Conservation (phyloP, 306 rosid genomes). For the Ochetophila trinervis region DNA sequence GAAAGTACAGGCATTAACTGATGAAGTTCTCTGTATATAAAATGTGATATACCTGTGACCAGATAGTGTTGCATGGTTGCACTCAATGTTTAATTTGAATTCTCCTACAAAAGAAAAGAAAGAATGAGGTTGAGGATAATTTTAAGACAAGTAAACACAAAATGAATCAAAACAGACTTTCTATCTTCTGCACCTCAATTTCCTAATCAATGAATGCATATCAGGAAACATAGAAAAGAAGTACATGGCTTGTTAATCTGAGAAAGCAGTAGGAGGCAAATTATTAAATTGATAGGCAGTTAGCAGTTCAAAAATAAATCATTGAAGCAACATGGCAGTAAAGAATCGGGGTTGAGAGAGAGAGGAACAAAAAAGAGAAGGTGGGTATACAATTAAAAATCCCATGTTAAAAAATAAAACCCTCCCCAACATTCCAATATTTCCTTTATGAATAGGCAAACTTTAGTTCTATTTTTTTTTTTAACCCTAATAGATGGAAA, state of each 20-base stretch:
- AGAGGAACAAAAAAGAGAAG: background rate
- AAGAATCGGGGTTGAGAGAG: background rate
- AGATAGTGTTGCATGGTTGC: slow-evolving; percentile 94
- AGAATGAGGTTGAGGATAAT: slow-evolving; percentile 10
- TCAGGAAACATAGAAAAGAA: no score
- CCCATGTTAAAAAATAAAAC: background rate
- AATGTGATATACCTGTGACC: slow-evolving; percentile 76
- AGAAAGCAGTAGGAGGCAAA: background rate
- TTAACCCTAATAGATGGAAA: no score
- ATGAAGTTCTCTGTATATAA: slow-evolving; percentile 1
- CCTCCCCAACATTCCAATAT: background rate
- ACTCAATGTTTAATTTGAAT: slow-evolving; percentile 88
- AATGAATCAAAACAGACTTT: background rate
- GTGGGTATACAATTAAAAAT: background rate
- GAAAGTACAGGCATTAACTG: slow-evolving; percentile 9
- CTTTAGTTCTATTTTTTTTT: no score
- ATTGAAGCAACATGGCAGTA: background rate
- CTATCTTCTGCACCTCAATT: background rate
- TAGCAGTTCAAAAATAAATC: background rate
- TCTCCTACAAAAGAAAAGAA: slow-evolving; percentile 59
- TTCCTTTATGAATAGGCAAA: background rate
- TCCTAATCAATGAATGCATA: no score
- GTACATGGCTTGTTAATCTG: no score
- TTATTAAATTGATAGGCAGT: background rate
- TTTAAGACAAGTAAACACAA: background rate